Evolutionary conservation across 352 stramenopile species (phyloP), one percentile per base, ranked within the genome.

Genomic region (Phytophthora uliginosa): DNA sequence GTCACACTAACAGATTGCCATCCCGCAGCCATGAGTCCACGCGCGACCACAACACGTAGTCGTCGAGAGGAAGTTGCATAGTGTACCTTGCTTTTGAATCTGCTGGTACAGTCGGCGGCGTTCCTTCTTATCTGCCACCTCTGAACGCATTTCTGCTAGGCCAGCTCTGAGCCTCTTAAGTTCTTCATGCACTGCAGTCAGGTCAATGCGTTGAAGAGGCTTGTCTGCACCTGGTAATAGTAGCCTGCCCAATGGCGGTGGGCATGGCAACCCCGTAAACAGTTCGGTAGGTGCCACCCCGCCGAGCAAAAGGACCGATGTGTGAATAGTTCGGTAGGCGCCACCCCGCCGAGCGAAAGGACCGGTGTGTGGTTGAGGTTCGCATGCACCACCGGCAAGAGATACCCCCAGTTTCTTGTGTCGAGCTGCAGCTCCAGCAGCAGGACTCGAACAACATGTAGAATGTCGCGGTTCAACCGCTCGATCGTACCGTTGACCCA

Each of bases 381-480:
- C 20, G 53, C 57, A 7, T 70, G 59, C 7, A 76, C 59, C 17
- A 70, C 24, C 10, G 61, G 69, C 10, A 76, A 20, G 24, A 76
- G 33, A 50, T 61, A 64, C 12, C 66, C 34, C 54, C 47, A 66
- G 17, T 76, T 65, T 8, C 24, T 42, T 2, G 54, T 63, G 33
- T 65, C 48, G 0, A 76, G 56, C 9, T 58, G 31, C 6, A 59
- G 6, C 52, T 72, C 69, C 50, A 76, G 26, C 2, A 72, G 36
- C 4, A 66, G 26, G 1, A 22, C 62, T 20, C 69, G 36, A 13
- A 62, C 42, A 8, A 76, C 69, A 33, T 67, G 63, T n/a, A 76
- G 17, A 51, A 72, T 62, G 22, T 71, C 69, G 4, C 69, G 69
- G 15, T 76, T 76, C 26, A 76, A 24, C 2, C 54, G 28, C 47